Evolutionary conservation across 2,329 filamentous ascomycete species (phyloP).

Genomic region (Delphinella strobiligena): DNA sequence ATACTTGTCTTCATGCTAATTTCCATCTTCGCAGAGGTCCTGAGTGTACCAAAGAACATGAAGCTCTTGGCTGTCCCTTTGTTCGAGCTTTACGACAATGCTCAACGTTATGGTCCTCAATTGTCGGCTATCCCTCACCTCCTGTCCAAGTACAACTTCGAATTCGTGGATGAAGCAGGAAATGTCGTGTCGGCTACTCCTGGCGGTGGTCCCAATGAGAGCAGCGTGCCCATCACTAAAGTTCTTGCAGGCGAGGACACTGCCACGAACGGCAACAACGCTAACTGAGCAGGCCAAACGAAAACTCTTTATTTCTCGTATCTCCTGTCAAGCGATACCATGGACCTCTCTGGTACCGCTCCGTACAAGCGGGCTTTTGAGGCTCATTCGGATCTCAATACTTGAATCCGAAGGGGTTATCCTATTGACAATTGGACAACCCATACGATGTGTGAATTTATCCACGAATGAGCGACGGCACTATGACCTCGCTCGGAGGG

Average conservation of each 20-base stretch:
- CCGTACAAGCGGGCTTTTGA: no score
- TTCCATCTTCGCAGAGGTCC: constrained; percentile 54
- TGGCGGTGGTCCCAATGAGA: constrained; percentile 43
- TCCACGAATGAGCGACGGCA: no score
- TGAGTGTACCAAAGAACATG: constrained; percentile 99
- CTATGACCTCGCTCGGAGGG: no score
- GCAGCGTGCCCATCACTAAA: constrained; percentile 49
- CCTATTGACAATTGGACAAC: no score
- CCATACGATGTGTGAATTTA: no score
- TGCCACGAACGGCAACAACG: not conserved
- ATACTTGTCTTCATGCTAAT: not conserved
- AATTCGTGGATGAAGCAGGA: constrained; percentile 89
- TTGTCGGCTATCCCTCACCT: constrained; percentile 93
- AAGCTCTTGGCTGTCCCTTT: constrained; percentile 93
- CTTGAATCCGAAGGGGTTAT: no score
- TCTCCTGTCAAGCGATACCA: no score
- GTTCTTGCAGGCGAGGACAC: constrained; percentile 48
- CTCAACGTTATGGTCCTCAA: constrained; percentile 84
- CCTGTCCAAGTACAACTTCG: constrained; percentile 90
- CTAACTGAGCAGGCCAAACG: not conserved
- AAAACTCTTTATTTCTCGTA: no score
- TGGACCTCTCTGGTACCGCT: no score
- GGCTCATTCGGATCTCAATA: no score
- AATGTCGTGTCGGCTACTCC: constrained; percentile 78
- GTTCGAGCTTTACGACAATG: constrained; percentile 98